phyloP scores from a whole-genome alignment of 1,139 yeast genomes.

The Blastobotrys ciferrii region DNA sequence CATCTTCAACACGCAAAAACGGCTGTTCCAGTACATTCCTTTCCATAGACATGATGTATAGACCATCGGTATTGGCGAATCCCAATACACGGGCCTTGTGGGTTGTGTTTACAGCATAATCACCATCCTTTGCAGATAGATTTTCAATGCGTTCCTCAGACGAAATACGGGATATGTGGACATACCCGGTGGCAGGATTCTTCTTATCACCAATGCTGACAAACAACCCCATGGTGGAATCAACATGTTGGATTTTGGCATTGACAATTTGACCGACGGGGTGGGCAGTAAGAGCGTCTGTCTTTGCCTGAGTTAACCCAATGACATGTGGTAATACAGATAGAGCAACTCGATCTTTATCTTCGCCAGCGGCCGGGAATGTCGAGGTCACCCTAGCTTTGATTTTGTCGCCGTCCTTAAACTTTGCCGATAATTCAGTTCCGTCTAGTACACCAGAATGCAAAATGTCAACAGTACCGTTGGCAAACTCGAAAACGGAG shows the following conservation, averaged over 20 bases:
- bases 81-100: constrained; percentile 80
- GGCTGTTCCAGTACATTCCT: constrained; percentile 60
- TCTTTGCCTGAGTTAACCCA: constrained; percentile 28
- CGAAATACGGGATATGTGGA: constrained; percentile 63
- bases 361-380: constrained; percentile 43
- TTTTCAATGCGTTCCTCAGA: constrained; percentile 46
- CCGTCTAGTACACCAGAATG: constrained; percentile 54
- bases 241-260: constrained; percentile 55
- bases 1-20: constrained; percentile 65
- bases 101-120: constrained; percentile 57
- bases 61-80: constrained; percentile 62
- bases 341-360: constrained; percentile 57
- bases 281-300: constrained; percentile 59
- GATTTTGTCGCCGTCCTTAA: constrained; percentile 61
- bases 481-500: constrained; percentile 70
- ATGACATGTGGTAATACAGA: constrained; percentile 62
- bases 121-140: constrained; percentile 35
- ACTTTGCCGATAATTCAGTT: constrained; percentile 57
- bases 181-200: constrained; percentile 31
- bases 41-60: constrained; percentile 66
- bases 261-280: constrained; percentile 70
- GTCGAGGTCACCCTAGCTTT: constrained; percentile 71
- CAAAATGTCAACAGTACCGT: constrained; percentile 66
- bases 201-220: constrained; percentile 41
- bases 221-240: constrained; percentile 40